Evolutionary conservation across 176 grass and related monocot genomes (phyloP).

Genomic region (Metroxylon sagu): DNA sequence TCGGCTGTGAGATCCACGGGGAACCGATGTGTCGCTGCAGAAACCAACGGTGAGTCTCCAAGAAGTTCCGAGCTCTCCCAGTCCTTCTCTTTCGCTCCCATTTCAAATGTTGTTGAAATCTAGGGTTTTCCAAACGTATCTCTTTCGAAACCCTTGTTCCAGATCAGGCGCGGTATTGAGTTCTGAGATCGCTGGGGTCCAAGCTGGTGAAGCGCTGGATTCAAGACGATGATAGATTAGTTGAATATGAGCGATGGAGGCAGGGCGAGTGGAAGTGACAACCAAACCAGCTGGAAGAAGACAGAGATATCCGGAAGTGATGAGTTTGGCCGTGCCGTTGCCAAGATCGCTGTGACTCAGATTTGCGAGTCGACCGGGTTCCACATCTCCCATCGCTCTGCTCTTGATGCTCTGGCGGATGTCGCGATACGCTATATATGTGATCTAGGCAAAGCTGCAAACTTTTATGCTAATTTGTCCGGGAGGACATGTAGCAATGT

Average conservation of each 20-base stretch:
- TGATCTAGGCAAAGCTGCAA: conserved; percentile 49
- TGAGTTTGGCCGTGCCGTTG: conserved; percentile 56
- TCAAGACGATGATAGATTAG: conserved; percentile 37
- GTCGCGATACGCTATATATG: conserved; percentile 57
- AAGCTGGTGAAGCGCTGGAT: too few relatives aligned
- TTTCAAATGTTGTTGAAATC: conserved; percentile 5
- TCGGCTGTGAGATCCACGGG: conserved; percentile 3
- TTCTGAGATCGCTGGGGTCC: not conserved
- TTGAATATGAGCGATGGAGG: conserved; percentile 50
- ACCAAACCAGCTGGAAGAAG: conserved; percentile 14
- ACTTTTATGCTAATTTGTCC: conserved; percentile 56
- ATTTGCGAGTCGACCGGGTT: conserved; percentile 61
- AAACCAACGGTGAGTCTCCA: conserved; percentile 3
- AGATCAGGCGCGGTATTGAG: not conserved
- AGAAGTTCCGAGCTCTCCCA: not conserved
- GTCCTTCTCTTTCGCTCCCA: not conserved
- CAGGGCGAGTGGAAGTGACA: conserved; percentile 16
- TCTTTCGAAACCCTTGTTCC: not conserved
- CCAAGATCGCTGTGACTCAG: conserved; percentile 53
- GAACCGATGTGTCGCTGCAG: not conserved
- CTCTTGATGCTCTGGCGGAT: conserved; percentile 60
- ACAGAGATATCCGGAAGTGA: conserved; percentile 20
- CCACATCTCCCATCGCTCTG: conserved; percentile 45
- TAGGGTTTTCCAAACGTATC: conserved; percentile 9
- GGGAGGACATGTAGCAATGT: conserved; percentile 60